These are phyloP conservation scores for Torulaspora gathmanii DNA, from an alignment of 805 yeast genomes.

Conservation along the genomic window DNA sequence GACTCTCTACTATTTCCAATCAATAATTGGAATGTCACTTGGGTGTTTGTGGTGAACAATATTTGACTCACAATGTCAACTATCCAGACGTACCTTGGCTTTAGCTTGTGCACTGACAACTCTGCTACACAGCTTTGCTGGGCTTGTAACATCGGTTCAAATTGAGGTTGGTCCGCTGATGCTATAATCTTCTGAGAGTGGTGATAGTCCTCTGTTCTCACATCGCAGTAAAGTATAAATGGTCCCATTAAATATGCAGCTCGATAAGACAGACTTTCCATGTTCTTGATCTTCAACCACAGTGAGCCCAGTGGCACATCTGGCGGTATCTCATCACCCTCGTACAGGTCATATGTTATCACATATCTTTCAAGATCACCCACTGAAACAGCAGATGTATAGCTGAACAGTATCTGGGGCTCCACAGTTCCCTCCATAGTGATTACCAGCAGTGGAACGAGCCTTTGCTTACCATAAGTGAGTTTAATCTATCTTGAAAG, in stretches of 20 bases:
- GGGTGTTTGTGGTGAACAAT: slow-evolving; percentile 58
- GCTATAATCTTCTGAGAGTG: slow-evolving; percentile 49
- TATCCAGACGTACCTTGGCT: slow-evolving; percentile 57
- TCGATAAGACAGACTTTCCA: slow-evolving; percentile 44
- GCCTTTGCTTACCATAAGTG: not conserved
- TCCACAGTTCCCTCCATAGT: slow-evolving; percentile 3
- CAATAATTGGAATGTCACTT: slow-evolving; percentile 56
- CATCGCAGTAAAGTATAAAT: slow-evolving; percentile 66
- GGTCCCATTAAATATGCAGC: slow-evolving; percentile 80
- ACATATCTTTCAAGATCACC: slow-evolving; percentile 58
- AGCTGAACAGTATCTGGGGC: slow-evolving; percentile 35
- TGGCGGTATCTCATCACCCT: slow-evolving; percentile 28
- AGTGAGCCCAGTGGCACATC: slow-evolving; percentile 34
- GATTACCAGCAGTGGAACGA: not conserved
- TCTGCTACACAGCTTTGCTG: slow-evolving; percentile 60
- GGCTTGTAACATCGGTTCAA: slow-evolving; percentile 66
- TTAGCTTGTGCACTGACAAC: slow-evolving; percentile 58
- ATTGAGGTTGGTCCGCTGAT: slow-evolving; percentile 73
- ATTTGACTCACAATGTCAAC: slow-evolving; percentile 71
- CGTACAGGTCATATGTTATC: slow-evolving; percentile 45
- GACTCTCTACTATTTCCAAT: slow-evolving; percentile 42
- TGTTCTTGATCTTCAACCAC: slow-evolving; percentile 58
- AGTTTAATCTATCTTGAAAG: not conserved
- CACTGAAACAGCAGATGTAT: slow-evolving; percentile 44
- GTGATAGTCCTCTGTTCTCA: slow-evolving; percentile 51